A percentile compares a stretch with the other conserved stretches of the same genome.
Conservation (phyloP, 202 grass and related monocot genomes). For the Cymbopogon flexuosus region DNA sequence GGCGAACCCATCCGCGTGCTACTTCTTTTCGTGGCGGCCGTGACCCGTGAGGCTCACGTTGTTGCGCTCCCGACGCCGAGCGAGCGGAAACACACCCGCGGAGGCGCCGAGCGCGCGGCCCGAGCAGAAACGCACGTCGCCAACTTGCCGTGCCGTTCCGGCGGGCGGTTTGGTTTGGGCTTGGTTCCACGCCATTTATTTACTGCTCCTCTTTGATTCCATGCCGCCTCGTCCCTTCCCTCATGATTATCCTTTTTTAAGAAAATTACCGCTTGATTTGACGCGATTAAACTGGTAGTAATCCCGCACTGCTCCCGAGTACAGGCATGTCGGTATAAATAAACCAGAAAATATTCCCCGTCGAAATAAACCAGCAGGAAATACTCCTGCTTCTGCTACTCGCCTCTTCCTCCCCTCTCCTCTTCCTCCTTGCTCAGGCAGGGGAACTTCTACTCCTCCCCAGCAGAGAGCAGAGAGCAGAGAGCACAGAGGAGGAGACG, state of each 20-base stretch:
- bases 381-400: not conserved
- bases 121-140: not conserved
- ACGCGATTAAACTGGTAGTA: not conserved
- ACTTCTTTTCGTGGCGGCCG: not conserved
- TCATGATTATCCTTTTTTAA: not conserved
- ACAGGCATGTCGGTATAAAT: conserved; percentile 59
- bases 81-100: not conserved
- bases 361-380: not conserved
- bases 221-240: not conserved
- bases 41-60: not conserved
- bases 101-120: not conserved
- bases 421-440: not conserved
- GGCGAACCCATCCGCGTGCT: not conserved
- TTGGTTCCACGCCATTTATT: not conserved
- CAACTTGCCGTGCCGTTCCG: conserved; percentile 21
- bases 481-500: not conserved
- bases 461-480: not conserved
- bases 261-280: not conserved
- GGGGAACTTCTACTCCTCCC: not conserved
- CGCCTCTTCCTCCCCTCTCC: not conserved
- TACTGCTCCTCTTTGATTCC: too few relatives aligned
- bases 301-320: not conserved
- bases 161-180: not conserved
- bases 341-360: not conserved
- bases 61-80: not conserved